Evolutionary conservation across 2,329 filamentous ascomycete genomes (phyloP), one percentile per base, ranked within the genome.

Genomic region (Pseudogymnoascus sp.): DNA sequence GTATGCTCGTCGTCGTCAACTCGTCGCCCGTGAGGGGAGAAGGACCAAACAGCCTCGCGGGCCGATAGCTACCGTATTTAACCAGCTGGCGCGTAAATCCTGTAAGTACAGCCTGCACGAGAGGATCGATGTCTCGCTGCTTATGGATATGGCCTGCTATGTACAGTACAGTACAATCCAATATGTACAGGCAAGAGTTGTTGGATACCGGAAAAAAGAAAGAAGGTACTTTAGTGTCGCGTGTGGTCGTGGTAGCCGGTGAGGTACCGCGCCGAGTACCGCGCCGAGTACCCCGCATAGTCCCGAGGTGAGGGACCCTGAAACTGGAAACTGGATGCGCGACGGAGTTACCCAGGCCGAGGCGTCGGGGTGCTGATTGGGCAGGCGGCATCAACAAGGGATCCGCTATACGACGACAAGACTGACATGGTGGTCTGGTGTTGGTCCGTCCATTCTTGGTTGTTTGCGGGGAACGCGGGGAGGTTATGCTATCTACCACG

Each of bases 201-300:
- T 50, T 46, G 9, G 50, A 35, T 56, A 56, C 50, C 29, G 15
- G 29, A 13, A 56, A 56, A 56, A 56, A 21, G 50, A 33, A 56
- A 56, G 50, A 17, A 56, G 50, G 50, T 56, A 56, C 50, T 56
- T 56, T 56, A 4, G 17, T 33, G 50, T 56, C 50, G 50, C 29
- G 50, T 56, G 50, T 15, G 50, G 23, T 33, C 10, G 3, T 29
- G 23, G 50, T 56, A 56, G 50, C 50, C 29, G 29, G 29, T 35
- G 29, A 56, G 50, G 50, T 56, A 56, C 50, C 29, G 50, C 50
- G 17, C 50, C 50, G 50, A 56, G 29, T 56, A 56, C 50, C 50
- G 50, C 46, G 29, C 50, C 50, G 50, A 56, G 50, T 56, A 56
- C 50, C 50, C 50, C 50, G 50, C 50, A 56, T 56, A 56, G 29